A percentile compares a stretch with the other conserved stretches of the same genome.
phyloP scores from a whole-genome alignment of 192 early-diverging fungal genomes.

The Backusella tuberculispora region DNA sequence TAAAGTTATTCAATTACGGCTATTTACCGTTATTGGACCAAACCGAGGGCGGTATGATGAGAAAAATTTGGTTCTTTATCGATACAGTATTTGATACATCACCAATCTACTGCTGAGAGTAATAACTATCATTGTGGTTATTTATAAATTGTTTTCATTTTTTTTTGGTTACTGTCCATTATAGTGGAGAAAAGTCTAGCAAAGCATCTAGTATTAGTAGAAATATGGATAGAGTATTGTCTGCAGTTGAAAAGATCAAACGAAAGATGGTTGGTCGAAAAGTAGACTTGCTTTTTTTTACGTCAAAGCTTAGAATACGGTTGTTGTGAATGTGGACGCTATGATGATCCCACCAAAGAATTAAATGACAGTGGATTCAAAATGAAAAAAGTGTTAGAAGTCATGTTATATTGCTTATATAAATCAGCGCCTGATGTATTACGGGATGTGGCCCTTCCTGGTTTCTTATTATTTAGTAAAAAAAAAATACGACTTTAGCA shows the following conservation, averaged over 20 bases:
- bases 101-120: constrained; percentile 16
- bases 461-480: not conserved
- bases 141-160: constrained; percentile 9
- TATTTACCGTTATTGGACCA: constrained; percentile 5
- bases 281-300: not conserved
- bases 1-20: not conserved
- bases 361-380: not conserved
- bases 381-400: constrained; percentile 4
- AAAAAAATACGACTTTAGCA: not conserved
- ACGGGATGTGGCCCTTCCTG: not conserved
- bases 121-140: constrained; percentile 14
- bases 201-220: too few species aligned
- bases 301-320: not conserved
- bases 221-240: not conserved
- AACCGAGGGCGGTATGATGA: constrained; percentile 11
- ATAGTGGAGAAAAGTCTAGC: too few species aligned
- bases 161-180: not conserved
- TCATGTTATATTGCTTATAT: not conserved
- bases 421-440: not conserved
- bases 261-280: not conserved
- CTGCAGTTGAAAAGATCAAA: not conserved
- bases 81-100: constrained; percentile 13
- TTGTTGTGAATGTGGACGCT: not conserved
- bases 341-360: constrained; percentile 5
- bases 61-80: constrained; percentile 7